Evolutionary conservation across 2,329 filamentous ascomycete genomes (phyloP).

Genomic region (Aaosphaeria arxii): DNA sequence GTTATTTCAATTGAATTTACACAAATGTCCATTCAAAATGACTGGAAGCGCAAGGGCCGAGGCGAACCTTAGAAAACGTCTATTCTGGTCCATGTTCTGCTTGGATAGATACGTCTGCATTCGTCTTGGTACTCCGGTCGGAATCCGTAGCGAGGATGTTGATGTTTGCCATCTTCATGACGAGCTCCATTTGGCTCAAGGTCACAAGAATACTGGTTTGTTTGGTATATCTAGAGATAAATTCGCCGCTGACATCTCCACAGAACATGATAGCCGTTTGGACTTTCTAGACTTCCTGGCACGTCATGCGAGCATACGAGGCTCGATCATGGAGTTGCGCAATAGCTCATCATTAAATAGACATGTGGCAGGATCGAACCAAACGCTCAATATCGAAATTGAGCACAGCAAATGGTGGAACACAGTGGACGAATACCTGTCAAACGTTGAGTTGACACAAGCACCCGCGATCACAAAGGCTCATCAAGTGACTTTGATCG

Average conservation of each 20-base stretch:
- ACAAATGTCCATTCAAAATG: constrained; percentile 13
- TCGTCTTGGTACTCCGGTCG: constrained; percentile 17
- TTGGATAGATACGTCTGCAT: constrained; percentile 23
- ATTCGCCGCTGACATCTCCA: too few species aligned
- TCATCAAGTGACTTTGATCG: constrained; percentile 19
- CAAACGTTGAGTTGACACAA: constrained; percentile 6
- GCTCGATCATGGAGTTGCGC: constrained; percentile 20
- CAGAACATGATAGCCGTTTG: constrained; percentile 14
- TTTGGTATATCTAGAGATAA: not conserved
- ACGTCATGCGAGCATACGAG: constrained; percentile 17
- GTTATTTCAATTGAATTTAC: constrained; percentile 15
- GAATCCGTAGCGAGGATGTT: constrained; percentile 16
- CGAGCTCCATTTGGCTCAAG: constrained; percentile 9
- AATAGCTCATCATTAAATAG: constrained; percentile 8
- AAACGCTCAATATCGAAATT: constrained; percentile 15
- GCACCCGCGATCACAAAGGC: constrained; percentile 13
- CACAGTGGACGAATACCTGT: constrained; percentile 20
- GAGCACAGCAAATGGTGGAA: constrained; percentile 27
- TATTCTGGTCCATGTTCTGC: constrained; percentile 23
- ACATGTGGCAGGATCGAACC: constrained; percentile 6
- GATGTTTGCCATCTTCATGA: constrained; percentile 20
- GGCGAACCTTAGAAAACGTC: constrained; percentile 16
- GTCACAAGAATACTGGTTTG: not conserved
- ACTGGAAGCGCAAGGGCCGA: constrained; percentile 7
- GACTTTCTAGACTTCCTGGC: constrained; percentile 20